Conservation (phyloP, 2,329 filamentous ascomycete genomes). For the Chaetomiaceae sp. region DNA sequence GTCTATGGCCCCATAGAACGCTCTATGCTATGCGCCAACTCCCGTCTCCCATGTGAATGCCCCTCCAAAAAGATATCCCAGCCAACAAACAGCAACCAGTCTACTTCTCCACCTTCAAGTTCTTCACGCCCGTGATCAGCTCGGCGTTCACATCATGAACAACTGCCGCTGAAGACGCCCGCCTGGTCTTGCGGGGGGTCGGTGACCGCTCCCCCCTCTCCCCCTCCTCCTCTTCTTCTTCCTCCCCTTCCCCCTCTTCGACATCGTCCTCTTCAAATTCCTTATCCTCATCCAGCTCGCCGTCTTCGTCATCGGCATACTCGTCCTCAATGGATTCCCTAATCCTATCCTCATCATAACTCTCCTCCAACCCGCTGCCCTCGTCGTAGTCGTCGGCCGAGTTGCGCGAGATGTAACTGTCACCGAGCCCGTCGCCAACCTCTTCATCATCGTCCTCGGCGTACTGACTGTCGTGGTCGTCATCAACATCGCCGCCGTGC, state of each 20-base stretch:
- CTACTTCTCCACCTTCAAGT: slow-evolving; percentile 43
- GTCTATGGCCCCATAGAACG: slow-evolving; percentile 15
- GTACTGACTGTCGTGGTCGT: slow-evolving; percentile 38
- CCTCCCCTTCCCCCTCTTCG: slow-evolving; percentile 29
- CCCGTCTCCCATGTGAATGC: slow-evolving; percentile 4
- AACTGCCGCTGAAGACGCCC: slow-evolving; percentile 17
- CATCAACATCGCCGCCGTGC: slow-evolving; percentile 34
- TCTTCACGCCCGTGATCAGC: slow-evolving; percentile 55
- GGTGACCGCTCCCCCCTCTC: slow-evolving; percentile 25
- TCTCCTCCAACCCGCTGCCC: slow-evolving; percentile 40
- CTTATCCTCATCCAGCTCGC: slow-evolving; percentile 36
- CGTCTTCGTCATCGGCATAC: slow-evolving; percentile 33
- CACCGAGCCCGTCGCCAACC: slow-evolving; percentile 41
- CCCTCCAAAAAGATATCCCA: not conserved
- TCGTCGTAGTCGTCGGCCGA: slow-evolving; percentile 37
- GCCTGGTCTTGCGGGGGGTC: slow-evolving; percentile 1
- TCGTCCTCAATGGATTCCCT: slow-evolving; percentile 38
- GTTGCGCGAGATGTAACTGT: slow-evolving; percentile 41
- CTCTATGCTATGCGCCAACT: slow-evolving; percentile 7
- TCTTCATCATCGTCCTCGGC: slow-evolving; percentile 40
- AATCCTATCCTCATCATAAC: slow-evolving; percentile 42
- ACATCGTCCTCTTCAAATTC: slow-evolving; percentile 33
- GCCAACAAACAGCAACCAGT: not conserved
- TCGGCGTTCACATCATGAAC: slow-evolving; percentile 50
- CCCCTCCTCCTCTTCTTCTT: slow-evolving; percentile 30